Base-by-base conservation (phyloP, 2,329 filamentous ascomycete species). In the Chaetomiaceae sp. region DNA sequence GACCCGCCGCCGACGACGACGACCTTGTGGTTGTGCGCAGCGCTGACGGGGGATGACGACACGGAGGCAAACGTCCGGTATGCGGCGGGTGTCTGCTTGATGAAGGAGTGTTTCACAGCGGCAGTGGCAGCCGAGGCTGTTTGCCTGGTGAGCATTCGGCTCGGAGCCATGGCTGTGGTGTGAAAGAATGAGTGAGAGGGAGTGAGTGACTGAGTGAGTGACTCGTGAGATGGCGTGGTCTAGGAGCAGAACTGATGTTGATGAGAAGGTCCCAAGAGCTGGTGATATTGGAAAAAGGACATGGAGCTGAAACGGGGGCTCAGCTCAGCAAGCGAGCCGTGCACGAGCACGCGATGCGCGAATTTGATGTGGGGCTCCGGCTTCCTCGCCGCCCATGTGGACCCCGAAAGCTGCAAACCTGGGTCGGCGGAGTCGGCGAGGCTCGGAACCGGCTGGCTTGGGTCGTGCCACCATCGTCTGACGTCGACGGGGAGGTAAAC, bases 1-100 rank as follows among this genome's bases (percentile, higher is more conserved):
- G 79, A 73, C 27, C 85, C 85, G 46, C 78, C 83, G 44, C 85
- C 85, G 23, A 88, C 71, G 2, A 88, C 75, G 12, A 87, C 81
- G 14, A 87, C 73, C 60, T 77, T 82, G 72, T 87, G 84, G 56
- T 70, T 57, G 27, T 41, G 48, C 16, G 48, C 55, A 4, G 46
- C 12, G 27, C 21, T 43, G 19, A 45, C 45, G 33, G 51, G 48
- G 9, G 47, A 21, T 1, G 31, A n/a, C 7, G 55, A 44, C 19
- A 43, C 38, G 6, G 44, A 47, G 17, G 56, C 56, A 13, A 57
- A 54, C 9, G 44, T 48, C 31, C 55, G 53, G 23, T 52, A 50
- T 13, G 37, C 45, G 21, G 27, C 42, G 12, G 40, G 35, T 3
- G 27, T 31, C 14, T 37, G 41, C 3, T 31, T 37, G 17, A 17